Evolutionary conservation across 2,329 filamentous ascomycete species (phyloP), one percentile per base, ranked within the genome.

Genomic region (Orbilia blumenaviensis): DNA sequence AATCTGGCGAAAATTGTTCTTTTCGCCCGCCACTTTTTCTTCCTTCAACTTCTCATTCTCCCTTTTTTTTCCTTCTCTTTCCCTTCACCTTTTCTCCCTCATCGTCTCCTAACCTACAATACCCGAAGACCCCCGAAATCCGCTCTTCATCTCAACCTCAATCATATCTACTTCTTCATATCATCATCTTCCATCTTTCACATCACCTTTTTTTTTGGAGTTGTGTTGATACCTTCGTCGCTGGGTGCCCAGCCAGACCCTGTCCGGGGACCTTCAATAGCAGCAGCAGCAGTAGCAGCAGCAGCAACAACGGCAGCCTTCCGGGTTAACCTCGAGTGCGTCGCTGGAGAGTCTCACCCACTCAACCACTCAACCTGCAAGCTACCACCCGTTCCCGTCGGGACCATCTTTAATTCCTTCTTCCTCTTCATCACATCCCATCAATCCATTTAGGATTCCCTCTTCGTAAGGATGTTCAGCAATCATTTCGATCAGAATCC

Each of bases 111-210:
- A 52, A 9, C 66, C 42, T 74, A 48, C 67, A 23, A 23, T 78
- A 52, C 46, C 78, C 63, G 73, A 25, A 63, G 67, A n/a, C 77
- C 78, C 34, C 52, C 52, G 52, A 56, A 56, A 38, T 38, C 52
- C 50, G 34, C 48, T 77, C 79, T 66, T 78, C 74, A 56, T 79
- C 79, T 71, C 77, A 78, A 23, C 77, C 42, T 36, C 77, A 76
- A 42, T 80, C 81, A n/a, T 78, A 78, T 38, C 32, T 25, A n/a
- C 38, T 18, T 16, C 3, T 48, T 21, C 16, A 38, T 32, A 50
- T 56, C 32, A 18, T 27, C 42, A 21, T 42, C 41, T 42, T 29
- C 23, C 2, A 6, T 16, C 10, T n/a, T 29, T 12, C 16, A 7
- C 25, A 34, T 23, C 25, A 21, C 6, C 41, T 32, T 44, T 18